Conservation (phyloP, 805 yeast species). For the Schwanniomyces sp. region DNA sequence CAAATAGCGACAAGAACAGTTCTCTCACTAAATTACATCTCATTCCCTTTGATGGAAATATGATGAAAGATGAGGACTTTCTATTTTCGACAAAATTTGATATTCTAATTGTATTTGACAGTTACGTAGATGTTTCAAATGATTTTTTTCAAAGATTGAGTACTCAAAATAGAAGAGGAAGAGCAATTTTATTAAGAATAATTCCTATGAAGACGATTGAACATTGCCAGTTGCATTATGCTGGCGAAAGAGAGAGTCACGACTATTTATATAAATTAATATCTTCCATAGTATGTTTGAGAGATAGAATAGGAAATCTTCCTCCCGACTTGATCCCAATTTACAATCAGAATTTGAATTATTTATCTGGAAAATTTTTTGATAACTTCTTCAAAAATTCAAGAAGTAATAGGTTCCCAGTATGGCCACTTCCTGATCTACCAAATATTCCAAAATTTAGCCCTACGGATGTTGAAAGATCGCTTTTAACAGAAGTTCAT, state of each 20-base stretch:
- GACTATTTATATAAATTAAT: slow-evolving; percentile 63
- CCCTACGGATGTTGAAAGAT: slow-evolving; percentile 76
- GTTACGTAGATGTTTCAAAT: slow-evolving; percentile 47
- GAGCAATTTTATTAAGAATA: slow-evolving; percentile 63
- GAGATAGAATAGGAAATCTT: slow-evolving; percentile 79
- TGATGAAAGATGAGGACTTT: slow-evolving; percentile 21
- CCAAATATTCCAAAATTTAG: slow-evolving; percentile 61
- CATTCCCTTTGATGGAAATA: slow-evolving; percentile 37
- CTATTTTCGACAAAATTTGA: slow-evolving; percentile 45
- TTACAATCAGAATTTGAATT: slow-evolving; percentile 63
- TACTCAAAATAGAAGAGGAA: slow-evolving; percentile 25
- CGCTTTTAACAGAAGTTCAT: slow-evolving; percentile 71
- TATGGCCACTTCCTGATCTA: slow-evolving; percentile 82
- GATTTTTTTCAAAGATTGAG: slow-evolving; percentile 27
- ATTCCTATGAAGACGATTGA: slow-evolving; percentile 82
- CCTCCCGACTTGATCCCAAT: slow-evolving; percentile 80
- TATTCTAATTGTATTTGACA: slow-evolving; percentile 62
- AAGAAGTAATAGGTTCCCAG: slow-evolving; percentile 22
- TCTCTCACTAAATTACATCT: slow-evolving; percentile 34
- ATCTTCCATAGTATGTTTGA: slow-evolving; percentile 77
- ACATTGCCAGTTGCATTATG: slow-evolving; percentile 62
- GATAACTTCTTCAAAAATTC: slow-evolving; percentile 29
- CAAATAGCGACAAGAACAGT: background rate
- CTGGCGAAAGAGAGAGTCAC: slow-evolving; percentile 21
- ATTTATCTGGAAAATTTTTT: slow-evolving; percentile 60